Base-by-base conservation (phyloP, 192 early-diverging fungal genomes). In the Dissophora ornata region DNA sequence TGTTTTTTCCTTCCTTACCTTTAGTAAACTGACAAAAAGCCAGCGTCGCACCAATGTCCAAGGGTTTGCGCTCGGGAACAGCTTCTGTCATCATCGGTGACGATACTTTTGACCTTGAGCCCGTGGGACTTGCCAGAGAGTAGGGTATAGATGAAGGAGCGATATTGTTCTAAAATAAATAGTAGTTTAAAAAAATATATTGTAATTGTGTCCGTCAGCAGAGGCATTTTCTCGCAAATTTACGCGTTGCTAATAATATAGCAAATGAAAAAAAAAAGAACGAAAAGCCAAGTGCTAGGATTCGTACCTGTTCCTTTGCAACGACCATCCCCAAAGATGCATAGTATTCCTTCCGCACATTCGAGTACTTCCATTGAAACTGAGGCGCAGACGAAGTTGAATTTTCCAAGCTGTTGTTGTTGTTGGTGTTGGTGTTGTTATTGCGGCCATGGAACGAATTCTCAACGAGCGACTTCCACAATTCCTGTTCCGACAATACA, bases 301-400 rank as follows among this genome's bases (percentile, higher is more conserved):
- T n/a, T 16, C 2, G 45, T 67, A 71, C 73, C 49, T 78, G 68
- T 26, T 75, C 67, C 25, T 59, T 61, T 24, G 49, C 50, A 4
- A 73, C 53, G 16, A 51, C 46, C 33, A 82, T 16, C 52, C 81
- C 81, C 21, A 82, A 47, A 12, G 77, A 70, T 0, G 70, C 61
- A 42, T 82, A 82, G 52, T 70, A 82, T 16, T 79, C 60, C 40
- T 65, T 73, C 34, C 81, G 64, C 40, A 82, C 47, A 10, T 53
- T 44, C 0, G 81, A 82, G 28, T 70, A 29, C 53, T 82, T 82
- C 81, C 81, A 82, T 40, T 73, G 75, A 69, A 82, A 82, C 24
- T 69, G 81, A 12, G 70, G 65, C 28, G 69, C 70, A 12, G 64
- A 45, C 15, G 62, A 67, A 29, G 68, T 4, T 24, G 24, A 34